Percentiles rank a stretch among this genome's conserved stretches.
phyloP scores from a whole-genome alignment of 2,329 filamentous ascomycete species.

The Simplicillium aogashimaense region DNA sequence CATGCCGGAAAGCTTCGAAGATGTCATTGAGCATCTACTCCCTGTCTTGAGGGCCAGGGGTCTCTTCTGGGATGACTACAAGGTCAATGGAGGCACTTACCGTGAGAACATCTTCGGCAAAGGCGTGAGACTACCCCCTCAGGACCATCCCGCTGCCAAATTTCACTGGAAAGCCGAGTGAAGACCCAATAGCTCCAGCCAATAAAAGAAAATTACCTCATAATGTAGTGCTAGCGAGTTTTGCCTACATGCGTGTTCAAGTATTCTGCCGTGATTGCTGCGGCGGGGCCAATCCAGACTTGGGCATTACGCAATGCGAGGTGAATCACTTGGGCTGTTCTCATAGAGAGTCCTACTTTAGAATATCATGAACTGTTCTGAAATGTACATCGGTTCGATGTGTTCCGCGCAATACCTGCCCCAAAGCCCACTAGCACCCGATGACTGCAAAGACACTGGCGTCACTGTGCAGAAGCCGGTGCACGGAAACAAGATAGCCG shows the following conservation, averaged over 20 bases:
- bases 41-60: constrained; percentile 51
- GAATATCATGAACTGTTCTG: too few species aligned
- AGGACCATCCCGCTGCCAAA: constrained; percentile 26
- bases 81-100: constrained; percentile 29
- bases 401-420: too few species aligned
- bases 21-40: constrained; percentile 53
- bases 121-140: constrained; percentile 21
- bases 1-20: constrained; percentile 52
- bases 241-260: background rate
- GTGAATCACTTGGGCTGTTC: too few species aligned
- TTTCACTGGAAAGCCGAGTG: constrained; percentile 29
- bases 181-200: background rate
- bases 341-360: too few species aligned
- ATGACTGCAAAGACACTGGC: too few species aligned
- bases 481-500: too few species aligned
- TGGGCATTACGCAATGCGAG: too few species aligned
- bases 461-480: too few species aligned
- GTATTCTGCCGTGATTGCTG: background rate
- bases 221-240: too few species aligned
- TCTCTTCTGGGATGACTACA: constrained; percentile 42
- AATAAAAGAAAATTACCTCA: background rate
- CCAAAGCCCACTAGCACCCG: too few species aligned
- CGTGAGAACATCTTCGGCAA: constrained; percentile 30
- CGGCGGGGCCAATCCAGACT: too few species aligned
- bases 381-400: too few species aligned